Percentiles rank a stretch among this genome's conserved stretches.
Evolutionary conservation across 2,329 filamentous ascomycete genomes (phyloP).

Genomic region (Fusarium sp.): DNA sequence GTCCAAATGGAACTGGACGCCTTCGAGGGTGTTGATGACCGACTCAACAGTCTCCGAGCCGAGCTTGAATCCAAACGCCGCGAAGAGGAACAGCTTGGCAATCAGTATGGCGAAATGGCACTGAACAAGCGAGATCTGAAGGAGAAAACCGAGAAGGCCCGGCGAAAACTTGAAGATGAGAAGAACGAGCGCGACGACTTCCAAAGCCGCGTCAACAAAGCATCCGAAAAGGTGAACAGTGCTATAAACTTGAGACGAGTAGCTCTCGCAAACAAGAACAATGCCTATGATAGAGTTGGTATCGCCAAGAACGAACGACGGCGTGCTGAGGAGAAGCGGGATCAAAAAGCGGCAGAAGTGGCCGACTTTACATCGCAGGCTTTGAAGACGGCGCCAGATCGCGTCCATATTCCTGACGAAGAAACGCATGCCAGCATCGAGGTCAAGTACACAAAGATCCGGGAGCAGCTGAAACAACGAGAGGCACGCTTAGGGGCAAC

Average conservation of each 20-base stretch:
- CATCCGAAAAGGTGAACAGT: constrained; percentile 61
- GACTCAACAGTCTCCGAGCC: constrained; percentile 65
- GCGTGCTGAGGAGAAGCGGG: constrained; percentile 57
- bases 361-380: constrained; percentile 65
- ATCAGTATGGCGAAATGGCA: constrained; percentile 62
- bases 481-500: constrained; percentile 68
- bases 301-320: constrained; percentile 57
- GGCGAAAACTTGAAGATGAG: constrained; percentile 47
- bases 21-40: constrained; percentile 73
- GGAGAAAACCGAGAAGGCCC: constrained; percentile 53
- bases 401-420: constrained; percentile 70
- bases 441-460: constrained; percentile 63
- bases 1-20: constrained; percentile 68
- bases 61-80: constrained; percentile 65
- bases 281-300: constrained; percentile 61
- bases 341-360: constrained; percentile 59
- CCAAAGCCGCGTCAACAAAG: constrained; percentile 62
- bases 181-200: constrained; percentile 52
- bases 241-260: constrained; percentile 60
- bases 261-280: constrained; percentile 69
- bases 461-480: constrained; percentile 65
- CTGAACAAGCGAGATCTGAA: constrained; percentile 61
- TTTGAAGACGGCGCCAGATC: constrained; percentile 58
- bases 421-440: constrained; percentile 68
- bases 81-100: constrained; percentile 59